Conservation (phyloP, 2,329 filamentous ascomycete genomes). For the Paraphoma sp. region DNA sequence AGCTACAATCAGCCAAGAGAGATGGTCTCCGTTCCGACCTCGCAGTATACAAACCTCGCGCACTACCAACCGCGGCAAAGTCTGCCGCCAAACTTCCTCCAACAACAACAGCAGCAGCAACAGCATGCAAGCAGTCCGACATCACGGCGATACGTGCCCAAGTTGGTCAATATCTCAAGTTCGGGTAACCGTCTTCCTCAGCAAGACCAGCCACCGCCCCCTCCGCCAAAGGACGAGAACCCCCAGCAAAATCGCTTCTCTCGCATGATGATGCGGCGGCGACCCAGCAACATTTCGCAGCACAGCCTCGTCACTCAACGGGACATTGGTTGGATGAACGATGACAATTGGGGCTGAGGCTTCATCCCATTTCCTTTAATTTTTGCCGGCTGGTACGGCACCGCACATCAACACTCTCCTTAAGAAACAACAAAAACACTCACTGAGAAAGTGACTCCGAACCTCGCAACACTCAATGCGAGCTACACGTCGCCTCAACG, state of each 20-base stretch:
- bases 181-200: conserved; percentile 33
- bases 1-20: conserved; percentile 41
- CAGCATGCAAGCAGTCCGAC: conserved; percentile 19
- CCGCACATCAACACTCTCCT: conserved; percentile 28
- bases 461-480: conserved; percentile 39
- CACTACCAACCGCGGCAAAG: conserved; percentile 45
- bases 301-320: conserved; percentile 40
- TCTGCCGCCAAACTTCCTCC: conserved; percentile 42
- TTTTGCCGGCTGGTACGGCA: conserved; percentile 35
- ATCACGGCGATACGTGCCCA: conserved; percentile 42
- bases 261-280: conserved; percentile 42
- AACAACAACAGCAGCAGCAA: conserved; percentile 22
- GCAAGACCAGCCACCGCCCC: conserved; percentile 41
- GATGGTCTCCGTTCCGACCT: conserved; percentile 41
- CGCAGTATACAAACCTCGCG: conserved; percentile 42
- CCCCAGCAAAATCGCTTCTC: conserved; percentile 43
- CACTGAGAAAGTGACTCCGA: conserved; percentile 50
- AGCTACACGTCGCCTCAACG: conserved; percentile 47
- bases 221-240: conserved; percentile 44
- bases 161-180: conserved; percentile 43
- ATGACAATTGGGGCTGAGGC: conserved; percentile 44
- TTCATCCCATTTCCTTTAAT: not conserved
- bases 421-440: conserved; percentile 28
- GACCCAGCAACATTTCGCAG: conserved; percentile 47
- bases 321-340: conserved; percentile 45